A percentile compares a stretch with the other conserved stretches of the same genome.
These are phyloP conservation scores for Didymella pinodella DNA, from an alignment of 2,329 filamentous ascomycete genomes.

Conservation along the genomic window DNA sequence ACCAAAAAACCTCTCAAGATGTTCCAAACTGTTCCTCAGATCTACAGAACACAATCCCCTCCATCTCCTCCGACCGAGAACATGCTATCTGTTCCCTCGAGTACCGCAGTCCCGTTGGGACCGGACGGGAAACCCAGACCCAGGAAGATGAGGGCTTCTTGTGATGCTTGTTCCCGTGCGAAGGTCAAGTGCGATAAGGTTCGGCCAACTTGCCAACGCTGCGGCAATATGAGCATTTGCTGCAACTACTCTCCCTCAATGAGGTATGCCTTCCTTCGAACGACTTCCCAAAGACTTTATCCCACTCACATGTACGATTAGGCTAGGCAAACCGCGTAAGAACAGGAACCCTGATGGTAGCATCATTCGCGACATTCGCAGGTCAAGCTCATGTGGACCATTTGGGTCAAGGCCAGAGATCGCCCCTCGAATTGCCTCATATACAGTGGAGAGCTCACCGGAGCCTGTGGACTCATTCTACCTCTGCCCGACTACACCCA, in stretches of 20 bases:
- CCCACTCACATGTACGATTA: slow-evolving; percentile 29
- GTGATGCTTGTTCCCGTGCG: slow-evolving; percentile 50
- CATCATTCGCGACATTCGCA: slow-evolving; percentile 47
- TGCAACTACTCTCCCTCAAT: slow-evolving; percentile 52
- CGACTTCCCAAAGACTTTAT: not conserved
- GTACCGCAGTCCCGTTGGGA: slow-evolving; percentile 31
- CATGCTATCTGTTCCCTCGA: slow-evolving; percentile 33
- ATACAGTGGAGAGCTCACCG: slow-evolving; percentile 46
- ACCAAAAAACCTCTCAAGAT: slow-evolving; percentile 31
- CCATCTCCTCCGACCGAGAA: slow-evolving; percentile 37
- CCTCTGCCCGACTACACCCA: slow-evolving; percentile 47
- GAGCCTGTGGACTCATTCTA: slow-evolving; percentile 48
- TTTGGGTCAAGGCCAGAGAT: slow-evolving; percentile 43
- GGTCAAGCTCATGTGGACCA: slow-evolving; percentile 42
- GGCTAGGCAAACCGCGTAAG: slow-evolving; percentile 49
- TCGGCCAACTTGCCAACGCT: slow-evolving; percentile 48
- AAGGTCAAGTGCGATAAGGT: slow-evolving; percentile 52
- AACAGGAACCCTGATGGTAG: slow-evolving; percentile 48
- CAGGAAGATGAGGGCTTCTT: slow-evolving; percentile 50
- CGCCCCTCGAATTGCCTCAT: slow-evolving; percentile 42
- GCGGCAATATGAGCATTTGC: slow-evolving; percentile 49
- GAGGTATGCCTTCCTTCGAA: slow-evolving; percentile 38
- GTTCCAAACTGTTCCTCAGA: slow-evolving; percentile 43
- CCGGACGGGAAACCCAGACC: slow-evolving; percentile 41
- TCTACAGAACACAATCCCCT: slow-evolving; percentile 31